Evolutionary conservation across 2,329 filamentous ascomycete genomes (phyloP).

Genomic region (Aspergillus tubingensis): DNA sequence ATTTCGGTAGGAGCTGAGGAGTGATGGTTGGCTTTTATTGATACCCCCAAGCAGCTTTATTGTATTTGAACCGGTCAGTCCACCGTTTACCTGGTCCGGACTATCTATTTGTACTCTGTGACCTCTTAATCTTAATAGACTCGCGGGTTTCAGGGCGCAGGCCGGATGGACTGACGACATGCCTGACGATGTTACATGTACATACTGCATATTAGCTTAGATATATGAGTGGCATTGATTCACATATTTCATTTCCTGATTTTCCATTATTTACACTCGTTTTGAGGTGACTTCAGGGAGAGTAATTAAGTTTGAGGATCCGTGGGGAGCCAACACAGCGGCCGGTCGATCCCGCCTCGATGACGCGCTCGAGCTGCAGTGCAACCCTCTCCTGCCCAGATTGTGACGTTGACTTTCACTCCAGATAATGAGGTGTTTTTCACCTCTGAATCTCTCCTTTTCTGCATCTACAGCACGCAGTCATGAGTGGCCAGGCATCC

Average conservation of each 20-base stretch:
- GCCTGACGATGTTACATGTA: background rate
- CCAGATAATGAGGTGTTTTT: background rate
- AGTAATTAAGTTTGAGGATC: background rate
- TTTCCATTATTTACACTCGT: no score
- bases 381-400: background rate
- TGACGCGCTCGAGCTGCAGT: background rate
- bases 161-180: background rate
- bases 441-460: background rate
- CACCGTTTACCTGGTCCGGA: background rate
- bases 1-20: conserved; percentile 27
- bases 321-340: background rate
- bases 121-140: background rate
- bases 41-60: conserved; percentile 15
- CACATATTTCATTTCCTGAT: no score
- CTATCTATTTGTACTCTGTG: background rate
- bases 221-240: background rate
- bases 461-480: background rate
- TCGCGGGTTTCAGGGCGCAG: background rate
- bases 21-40: conserved; percentile 15
- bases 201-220: background rate
- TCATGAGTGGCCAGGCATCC: conserved; percentile 42
- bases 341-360: background rate
- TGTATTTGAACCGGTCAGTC: background rate
- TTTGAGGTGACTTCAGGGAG: background rate
- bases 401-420: no score